Evolutionary conservation across 805 yeast species (phyloP), one percentile per base, ranked within the genome.

Genomic region (Candida corydali): DNA sequence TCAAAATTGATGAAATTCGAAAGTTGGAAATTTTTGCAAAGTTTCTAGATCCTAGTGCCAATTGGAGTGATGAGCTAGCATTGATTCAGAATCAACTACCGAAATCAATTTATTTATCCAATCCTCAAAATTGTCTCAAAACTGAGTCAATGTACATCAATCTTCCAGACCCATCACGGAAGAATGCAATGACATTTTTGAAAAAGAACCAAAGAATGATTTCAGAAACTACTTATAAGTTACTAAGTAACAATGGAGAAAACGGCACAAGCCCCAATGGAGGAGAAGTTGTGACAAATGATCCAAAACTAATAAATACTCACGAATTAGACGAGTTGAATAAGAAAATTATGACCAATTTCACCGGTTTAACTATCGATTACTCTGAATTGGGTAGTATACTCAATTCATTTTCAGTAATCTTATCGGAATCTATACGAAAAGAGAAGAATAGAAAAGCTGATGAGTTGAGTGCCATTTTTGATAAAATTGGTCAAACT

Each of bases 401-500:
- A 5, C 67, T 74, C 49, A 76, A 76, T 43, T 57, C 75, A 1
- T 61, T 80, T 35, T 75, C 93, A 1, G 52, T 78, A 3, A 67
- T 79, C 8, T 42, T 65, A 17, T 53, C 62, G 2, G 71, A 63
- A 26, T 44, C 63, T 1, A 38, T 52, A 7, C 48, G 52, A 3
- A 38, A 46, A 19, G 47, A 50, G n/a, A 52, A 53, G 32, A 42
- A 46, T 7, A 47, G 51, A 19, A 45, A 44, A 12, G 51, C 44
- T 11, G 55, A 53, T 5, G 59, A 56, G 1, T 40, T 64, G 14
- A 59, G 59, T 41, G 39, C 62, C 8, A 47, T 66, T 1, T 53
- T 86, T 42, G 98, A 93, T 53, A 78, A 79, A 43, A 76, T 87
- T 19, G 97, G 98, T 1, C 88, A 85, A 51, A 82, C 88, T 1